A percentile compares a stretch with the other conserved stretches of the same genome.
These are phyloP conservation scores for Aeschynomene evenia DNA, from an alignment of 306 rosid species.

Conservation along the genomic window DNA sequence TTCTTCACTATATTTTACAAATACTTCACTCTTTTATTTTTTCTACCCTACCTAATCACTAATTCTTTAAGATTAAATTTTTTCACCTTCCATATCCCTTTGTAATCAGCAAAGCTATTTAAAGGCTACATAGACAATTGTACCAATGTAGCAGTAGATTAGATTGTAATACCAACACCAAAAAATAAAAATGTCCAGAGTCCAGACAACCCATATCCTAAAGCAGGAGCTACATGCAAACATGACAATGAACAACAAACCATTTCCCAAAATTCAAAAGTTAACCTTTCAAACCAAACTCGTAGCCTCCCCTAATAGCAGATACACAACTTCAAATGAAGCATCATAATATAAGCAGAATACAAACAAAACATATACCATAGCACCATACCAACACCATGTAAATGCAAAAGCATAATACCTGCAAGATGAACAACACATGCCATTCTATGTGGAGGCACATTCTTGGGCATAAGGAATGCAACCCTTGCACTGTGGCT, in stretches of 20 bases:
- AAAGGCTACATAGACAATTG: background rate
- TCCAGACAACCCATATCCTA: background rate
- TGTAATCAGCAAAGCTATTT: background rate
- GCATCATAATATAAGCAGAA: background rate
- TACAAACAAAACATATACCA: background rate
- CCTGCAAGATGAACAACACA: conserved; percentile 98
- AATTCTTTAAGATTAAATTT: background rate
- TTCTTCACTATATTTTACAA: background rate
- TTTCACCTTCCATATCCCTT: background rate
- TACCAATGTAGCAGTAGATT: conserved; percentile 19
- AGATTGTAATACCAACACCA: background rate
- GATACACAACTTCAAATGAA: background rate
- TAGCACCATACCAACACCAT: background rate
- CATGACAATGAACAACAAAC: conserved; percentile 10
- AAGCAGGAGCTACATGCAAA: background rate
- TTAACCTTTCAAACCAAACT: background rate
- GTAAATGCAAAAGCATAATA: conserved; percentile 18
- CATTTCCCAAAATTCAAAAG: background rate
- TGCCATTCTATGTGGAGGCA: conserved; percentile 69
- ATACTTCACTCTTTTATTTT: background rate
- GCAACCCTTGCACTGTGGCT: conserved; percentile 89
- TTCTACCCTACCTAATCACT: background rate
- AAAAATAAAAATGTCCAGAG: background rate
- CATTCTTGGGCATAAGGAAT: conserved; percentile 69
- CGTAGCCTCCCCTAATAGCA: background rate